Base-by-base conservation (phyloP, 805 yeast genomes). In the Kurtzmaniella fragi region DNA sequence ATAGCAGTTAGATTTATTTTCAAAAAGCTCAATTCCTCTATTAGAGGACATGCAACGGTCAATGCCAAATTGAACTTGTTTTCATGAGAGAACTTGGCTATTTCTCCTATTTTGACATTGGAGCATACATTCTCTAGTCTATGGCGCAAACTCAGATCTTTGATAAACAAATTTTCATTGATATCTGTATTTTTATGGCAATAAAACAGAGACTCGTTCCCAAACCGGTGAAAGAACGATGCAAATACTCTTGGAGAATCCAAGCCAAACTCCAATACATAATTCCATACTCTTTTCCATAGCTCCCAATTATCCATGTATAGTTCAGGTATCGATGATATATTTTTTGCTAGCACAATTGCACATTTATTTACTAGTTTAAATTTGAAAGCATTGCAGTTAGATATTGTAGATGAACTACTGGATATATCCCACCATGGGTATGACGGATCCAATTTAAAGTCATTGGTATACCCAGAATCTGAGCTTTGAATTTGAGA, bases 111-210 rank as follows among this genome's bases (percentile, higher is more conserved):
- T 15, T 47, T 41, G 9, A 61, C 47, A 41, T 67, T 66, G 16
- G 52, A 43, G 40, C 61, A 65, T 5, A 68, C 30, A 34, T 57
- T 64, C 32, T 67, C 73, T 17, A 68, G 35, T 30, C 73, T 44
- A 50, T 67, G 70, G 31, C 28, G 35, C 5, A 29, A 23, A 16
- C 9, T n/a, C 29, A 4, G 28, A 14, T 20, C 16, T 11, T 23
- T 32, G 20, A 15, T 7, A 25, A 17, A 17, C 23, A 28, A 12
- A 7, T 15, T 11, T 26, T 26, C 13, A 4, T 16, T 12, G 9
- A 11, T 31, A 8, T 35, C 5, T 3, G 5, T 11, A 10, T 13
- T 17, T n/a, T 29, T 30, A 35, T 65, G 71, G 32, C 62, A 52
- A 23, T 46, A 43, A 42, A 65, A 64, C 2, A 42, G 40, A 1